phyloP scores from a whole-genome alignment of 2,329 filamentous ascomycete species.

The Cercospora sp. region DNA sequence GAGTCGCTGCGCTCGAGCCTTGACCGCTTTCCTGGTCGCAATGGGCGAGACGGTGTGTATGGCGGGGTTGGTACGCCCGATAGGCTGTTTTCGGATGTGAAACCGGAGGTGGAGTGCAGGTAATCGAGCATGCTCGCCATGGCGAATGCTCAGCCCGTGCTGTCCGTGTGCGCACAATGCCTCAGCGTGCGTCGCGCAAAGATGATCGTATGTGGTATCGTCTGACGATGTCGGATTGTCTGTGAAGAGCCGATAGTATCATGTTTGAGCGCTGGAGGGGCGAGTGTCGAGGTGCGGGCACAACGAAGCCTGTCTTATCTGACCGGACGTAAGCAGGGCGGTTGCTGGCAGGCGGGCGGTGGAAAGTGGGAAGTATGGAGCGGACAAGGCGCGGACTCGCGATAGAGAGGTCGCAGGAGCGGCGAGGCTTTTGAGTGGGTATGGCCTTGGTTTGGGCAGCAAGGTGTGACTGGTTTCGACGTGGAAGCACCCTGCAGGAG shows the following conservation, averaged over 20 bases:
- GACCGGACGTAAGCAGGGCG: background rate
- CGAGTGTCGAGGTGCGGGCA: background rate
- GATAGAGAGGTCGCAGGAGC: background rate
- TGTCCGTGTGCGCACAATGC: background rate
- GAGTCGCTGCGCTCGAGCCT: conserved; percentile 32
- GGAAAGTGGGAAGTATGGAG: conserved; percentile 13
- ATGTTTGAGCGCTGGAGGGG: conserved; percentile 27
- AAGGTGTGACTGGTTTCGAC: conserved; percentile 9
- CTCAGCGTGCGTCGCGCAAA: conserved; percentile 31
- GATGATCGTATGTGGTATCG: conserved; percentile 33
- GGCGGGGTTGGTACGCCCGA: conserved; percentile 34
- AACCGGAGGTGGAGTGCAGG: conserved; percentile 30
- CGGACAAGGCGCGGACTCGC: conserved; percentile 3
- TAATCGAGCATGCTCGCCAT: conserved; percentile 26
- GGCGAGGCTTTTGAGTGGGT: background rate
- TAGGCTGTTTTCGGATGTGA: conserved; percentile 29
- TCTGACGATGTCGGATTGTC: conserved; percentile 35
- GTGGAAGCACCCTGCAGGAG: conserved; percentile 13
- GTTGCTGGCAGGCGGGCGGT: conserved; percentile 1
- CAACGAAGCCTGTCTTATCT: conserved; percentile 20
- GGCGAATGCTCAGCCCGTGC: background rate
- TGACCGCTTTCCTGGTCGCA: conserved; percentile 24
- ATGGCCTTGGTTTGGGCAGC: conserved; percentile 3
- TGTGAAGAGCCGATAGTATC: conserved; percentile 32
- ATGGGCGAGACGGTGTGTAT: conserved; percentile 31